Evolutionary conservation across 2,329 filamentous ascomycete species (phyloP).

Genomic region (Fusarium nygamai): DNA sequence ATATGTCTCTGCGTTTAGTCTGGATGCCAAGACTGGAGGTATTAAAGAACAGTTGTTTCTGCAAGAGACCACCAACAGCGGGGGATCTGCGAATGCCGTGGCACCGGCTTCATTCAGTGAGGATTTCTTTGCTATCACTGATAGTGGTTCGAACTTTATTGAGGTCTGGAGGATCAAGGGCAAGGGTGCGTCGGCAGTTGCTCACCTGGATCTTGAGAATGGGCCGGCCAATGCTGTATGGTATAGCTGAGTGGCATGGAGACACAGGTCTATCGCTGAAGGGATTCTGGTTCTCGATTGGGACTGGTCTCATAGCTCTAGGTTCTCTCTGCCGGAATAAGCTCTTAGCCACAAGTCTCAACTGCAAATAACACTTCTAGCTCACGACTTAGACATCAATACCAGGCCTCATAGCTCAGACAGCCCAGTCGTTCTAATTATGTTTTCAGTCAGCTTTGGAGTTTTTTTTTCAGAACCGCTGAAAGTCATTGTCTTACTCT

Average conservation of each 20-base stretch:
- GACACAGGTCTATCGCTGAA: neutral
- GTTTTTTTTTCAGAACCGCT: neutral
- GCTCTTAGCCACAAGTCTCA: too few species aligned
- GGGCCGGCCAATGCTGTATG: neutral
- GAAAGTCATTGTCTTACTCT: neutral
- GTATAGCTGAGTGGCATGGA: neutral
- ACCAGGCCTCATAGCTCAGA: too few species aligned
- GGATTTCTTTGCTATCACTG: neutral
- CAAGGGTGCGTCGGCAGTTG: neutral
- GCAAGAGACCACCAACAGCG: neutral
- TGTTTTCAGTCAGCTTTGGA: neutral
- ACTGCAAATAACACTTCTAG: too few species aligned
- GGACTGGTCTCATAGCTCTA: too few species aligned
- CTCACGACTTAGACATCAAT: too few species aligned
- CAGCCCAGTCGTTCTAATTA: fast-evolving
- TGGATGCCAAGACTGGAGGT: neutral
- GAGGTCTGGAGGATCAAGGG: neutral
- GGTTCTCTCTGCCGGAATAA: too few species aligned
- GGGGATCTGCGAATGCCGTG: neutral
- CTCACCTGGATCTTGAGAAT: neutral
- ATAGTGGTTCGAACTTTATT: neutral
- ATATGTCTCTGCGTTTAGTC: neutral
- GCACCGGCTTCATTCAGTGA: neutral
- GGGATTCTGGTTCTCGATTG: neutral
- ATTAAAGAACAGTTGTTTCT: neutral